A percentile compares a stretch with the other conserved stretches of the same genome.
Conservation (phyloP, 106 monocot genomes). For the Dioscorea zingiberensis region DNA sequence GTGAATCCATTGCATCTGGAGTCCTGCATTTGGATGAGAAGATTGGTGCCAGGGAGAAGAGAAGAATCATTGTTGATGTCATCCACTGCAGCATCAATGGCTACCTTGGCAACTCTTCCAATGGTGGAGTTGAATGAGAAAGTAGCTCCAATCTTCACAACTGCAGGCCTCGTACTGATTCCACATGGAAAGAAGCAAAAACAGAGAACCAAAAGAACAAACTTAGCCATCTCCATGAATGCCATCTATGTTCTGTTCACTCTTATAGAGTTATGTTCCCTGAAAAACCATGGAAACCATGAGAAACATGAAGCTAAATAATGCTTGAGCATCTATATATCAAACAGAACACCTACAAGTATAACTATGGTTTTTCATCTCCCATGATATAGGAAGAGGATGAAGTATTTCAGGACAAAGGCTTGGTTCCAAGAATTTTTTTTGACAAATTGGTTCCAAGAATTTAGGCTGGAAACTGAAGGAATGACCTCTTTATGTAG, state of each 20-base stretch:
- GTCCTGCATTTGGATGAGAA: constrained; percentile 52
- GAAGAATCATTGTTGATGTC: constrained; percentile 54
- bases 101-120: constrained; percentile 65
- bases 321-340: too few relatives aligned
- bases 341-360: neutral
- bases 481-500: too few relatives aligned
- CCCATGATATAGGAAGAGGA: too few relatives aligned
- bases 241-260: too few relatives aligned
- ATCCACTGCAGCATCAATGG: constrained; percentile 52
- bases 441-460: too few relatives aligned
- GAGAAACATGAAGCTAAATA: neutral
- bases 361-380: neutral
- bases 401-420: too few relatives aligned
- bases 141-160: constrained; percentile 68
- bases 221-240: constrained; percentile 13
- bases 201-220: constrained; percentile 16
- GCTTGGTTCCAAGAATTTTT: too few relatives aligned
- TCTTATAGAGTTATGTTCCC: too few relatives aligned
- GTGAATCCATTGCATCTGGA: constrained; percentile 37
- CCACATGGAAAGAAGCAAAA: constrained; percentile 12
- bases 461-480: too few relatives aligned
- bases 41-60: constrained; percentile 52
- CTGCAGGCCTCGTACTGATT: constrained; percentile 22
- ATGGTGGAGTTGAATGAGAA: constrained; percentile 65
- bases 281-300: neutral